Percentiles rank a stretch among this genome's conserved stretches.
Evolutionary conservation across 352 stramenopile species (phyloP).

Genomic region (Globisporangium apiculatum): DNA sequence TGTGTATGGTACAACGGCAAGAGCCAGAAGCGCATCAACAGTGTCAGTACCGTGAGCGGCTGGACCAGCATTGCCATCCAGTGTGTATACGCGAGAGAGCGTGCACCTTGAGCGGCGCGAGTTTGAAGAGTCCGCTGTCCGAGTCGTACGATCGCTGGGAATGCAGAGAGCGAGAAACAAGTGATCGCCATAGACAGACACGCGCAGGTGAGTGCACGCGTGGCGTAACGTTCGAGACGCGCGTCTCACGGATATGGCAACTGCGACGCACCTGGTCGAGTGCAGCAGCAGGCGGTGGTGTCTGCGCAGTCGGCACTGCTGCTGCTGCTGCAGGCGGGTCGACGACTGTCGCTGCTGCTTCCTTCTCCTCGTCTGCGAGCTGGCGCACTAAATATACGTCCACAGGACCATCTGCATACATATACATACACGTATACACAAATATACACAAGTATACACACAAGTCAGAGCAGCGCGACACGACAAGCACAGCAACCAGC

Average conservation of each 20-base stretch:
- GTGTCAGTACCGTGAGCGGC: neutral
- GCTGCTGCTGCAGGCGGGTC: neutral
- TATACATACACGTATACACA: too few relatives aligned
- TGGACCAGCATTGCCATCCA: too few relatives aligned
- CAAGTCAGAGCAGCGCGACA: too few relatives aligned
- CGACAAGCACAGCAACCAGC: neutral
- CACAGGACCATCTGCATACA: constrained; percentile 63
- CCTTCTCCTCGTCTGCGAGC: constrained; percentile 30
- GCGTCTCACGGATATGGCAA: neutral
- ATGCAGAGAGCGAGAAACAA: neutral
- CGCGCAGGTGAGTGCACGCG: neutral
- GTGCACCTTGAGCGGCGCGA: constrained; percentile 76
- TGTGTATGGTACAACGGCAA: too few relatives aligned
- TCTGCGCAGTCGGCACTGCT: constrained; percentile 12
- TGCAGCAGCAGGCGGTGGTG: constrained; percentile 23
- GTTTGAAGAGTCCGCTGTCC: constrained; percentile 77
- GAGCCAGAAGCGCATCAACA: neutral
- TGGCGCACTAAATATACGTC: constrained; percentile 89
- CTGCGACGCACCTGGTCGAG: constrained; percentile 44
- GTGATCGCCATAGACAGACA: neutral
- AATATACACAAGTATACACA: too few relatives aligned
- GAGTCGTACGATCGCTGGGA: constrained; percentile 75
- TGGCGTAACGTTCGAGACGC: neutral
- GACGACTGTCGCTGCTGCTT: constrained; percentile 8
- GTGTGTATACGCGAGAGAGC: neutral